Percentiles rank a stretch among this genome's conserved stretches.
phyloP scores from a whole-genome alignment of 805 yeast species.

The Metschnikowia matae region DNA sequence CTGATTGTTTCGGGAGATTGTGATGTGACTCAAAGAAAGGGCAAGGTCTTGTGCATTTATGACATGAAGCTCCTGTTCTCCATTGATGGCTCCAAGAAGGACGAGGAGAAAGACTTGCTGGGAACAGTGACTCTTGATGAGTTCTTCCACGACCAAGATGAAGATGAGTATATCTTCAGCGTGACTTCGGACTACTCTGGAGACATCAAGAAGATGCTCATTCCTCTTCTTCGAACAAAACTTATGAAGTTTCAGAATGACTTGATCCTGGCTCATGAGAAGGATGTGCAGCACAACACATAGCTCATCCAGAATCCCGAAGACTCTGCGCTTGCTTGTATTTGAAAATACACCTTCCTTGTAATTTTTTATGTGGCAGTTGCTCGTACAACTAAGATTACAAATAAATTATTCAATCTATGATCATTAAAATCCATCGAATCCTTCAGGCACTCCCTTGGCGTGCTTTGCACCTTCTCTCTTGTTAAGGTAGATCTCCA shows the following conservation, averaged over 20 bases:
- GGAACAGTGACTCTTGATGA: slow-evolving; percentile 57
- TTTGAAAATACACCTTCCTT: not conserved
- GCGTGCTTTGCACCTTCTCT: slow-evolving; percentile 66
- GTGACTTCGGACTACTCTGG: slow-evolving; percentile 37
- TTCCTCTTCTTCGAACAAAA: slow-evolving; percentile 48
- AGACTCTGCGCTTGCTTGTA: not conserved
- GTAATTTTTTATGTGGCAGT: not conserved
- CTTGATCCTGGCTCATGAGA: slow-evolving; percentile 57
- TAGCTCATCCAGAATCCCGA: not conserved
- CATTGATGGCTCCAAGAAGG: slow-evolving; percentile 33
- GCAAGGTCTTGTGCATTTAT: slow-evolving; percentile 70
- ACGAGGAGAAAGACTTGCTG: slow-evolving; percentile 31
- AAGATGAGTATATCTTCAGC: slow-evolving; percentile 56
- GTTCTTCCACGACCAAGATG: slow-evolving; percentile 73
- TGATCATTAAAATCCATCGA: slow-evolving; percentile 40
- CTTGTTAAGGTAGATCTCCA: slow-evolving; percentile 39
- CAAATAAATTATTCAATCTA: not conserved
- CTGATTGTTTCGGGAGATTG: slow-evolving; percentile 61
- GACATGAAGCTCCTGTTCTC: slow-evolving; percentile 56
- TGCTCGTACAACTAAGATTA: not conserved
- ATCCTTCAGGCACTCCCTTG: slow-evolving; percentile 85
- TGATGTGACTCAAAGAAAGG: slow-evolving; percentile 80
- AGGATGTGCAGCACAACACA: slow-evolving; percentile 52
- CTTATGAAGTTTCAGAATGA: slow-evolving; percentile 60
- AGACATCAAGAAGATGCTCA: slow-evolving; percentile 44